Base-by-base conservation (phyloP, 1,139 yeast genomes). In the Lodderomyces orthopsilosis region DNA sequence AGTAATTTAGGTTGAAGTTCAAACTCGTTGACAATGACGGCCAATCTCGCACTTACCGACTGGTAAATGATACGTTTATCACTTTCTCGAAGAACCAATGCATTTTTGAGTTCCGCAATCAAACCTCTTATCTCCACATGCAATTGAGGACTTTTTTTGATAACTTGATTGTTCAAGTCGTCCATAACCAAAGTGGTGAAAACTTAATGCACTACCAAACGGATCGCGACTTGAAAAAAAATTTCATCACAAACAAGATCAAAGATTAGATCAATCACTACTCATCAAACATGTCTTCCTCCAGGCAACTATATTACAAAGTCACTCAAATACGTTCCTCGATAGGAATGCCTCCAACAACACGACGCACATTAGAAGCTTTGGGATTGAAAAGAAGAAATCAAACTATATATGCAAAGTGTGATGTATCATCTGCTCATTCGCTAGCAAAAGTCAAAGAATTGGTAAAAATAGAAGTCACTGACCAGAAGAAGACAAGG, bases 391-490 rank as follows among this genome's bases (percentile, higher is more conserved):
- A 74, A 45, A 83, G 77, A 57, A 80, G 94, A 55, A 86, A 90
- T 45, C 83, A 84, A 38, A 77, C 83, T 1, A 83, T 82, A 5
- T 91, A 85, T 66, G 90, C 83, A 55, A 69, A 70, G 40, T 90
- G 88, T 9, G 75, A 85, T 19, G 90, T 94, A 17, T 77, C 85
- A 33, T 78, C 85, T 46, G 97, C 98, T 6, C 96, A 95, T 60
- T 83, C 85, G 68, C 75, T 93, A 47, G 80, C 89, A 40, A 74
- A 78, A 47, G 88, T 93, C 44, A 93, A 93, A 63, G 98, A 93
- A 62, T 71, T 93, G 45, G 93, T 93, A n/a, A 78, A 78, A 46
- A 94, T 93, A 24, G 94, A 90, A 54, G 70, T 90, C 36, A 83
- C 85, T 7, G 82, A 82, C 38, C 66, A 72, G 32, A 65, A 62